Evolutionary conservation across 2,329 filamentous ascomycete species (phyloP), one percentile per base, ranked within the genome.

Genomic region (Claviceps pusilla): DNA sequence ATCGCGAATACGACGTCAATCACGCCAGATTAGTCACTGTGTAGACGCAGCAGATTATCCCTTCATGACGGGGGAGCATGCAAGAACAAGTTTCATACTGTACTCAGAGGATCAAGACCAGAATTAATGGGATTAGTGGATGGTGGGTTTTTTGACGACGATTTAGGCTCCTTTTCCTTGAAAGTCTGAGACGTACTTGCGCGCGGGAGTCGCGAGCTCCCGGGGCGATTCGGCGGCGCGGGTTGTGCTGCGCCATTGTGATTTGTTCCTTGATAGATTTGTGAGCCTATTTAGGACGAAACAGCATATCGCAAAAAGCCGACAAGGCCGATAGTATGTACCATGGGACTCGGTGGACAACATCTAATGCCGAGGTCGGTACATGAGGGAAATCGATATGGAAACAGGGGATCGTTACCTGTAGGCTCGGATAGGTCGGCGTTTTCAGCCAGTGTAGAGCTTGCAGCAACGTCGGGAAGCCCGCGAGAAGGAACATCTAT

Each of bases 161-260:
- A 56, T 59, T 65, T 69, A 43, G 54, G 56, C 24, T 69, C 62
- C 54, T 59, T 64, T 37, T 65, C 68, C 54, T 65, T 69, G 55
- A 55, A 61, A 62, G 62, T 63, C 57, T 67, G 67, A 49, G 81
- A 82, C 62, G 82, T 84, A 62, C 81, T 84, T 53, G 83, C 86
- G 60, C 84, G 79, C 63, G 66, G 61, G 29, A 64, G 51, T 53
- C 64, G 62, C 53, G 61, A 48, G n/a, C 58, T 60, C 35, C 60
- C 56, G 7, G 57, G 55, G 37, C 56, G 57, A 48, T 49, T 55
- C 50, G 58, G 55, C 35, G 57, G 54, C 31, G 55, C 55, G 14
- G 55, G 43, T 16, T 56, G 57, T 33, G 42, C 50, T 41, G 52
- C 45, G 53, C 48, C 47, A 49, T 55, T 51, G 6, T 51, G 47